Base-by-base conservation (phyloP, 2,329 filamentous ascomycete genomes). In the Pseudogymnoascus sp. region DNA sequence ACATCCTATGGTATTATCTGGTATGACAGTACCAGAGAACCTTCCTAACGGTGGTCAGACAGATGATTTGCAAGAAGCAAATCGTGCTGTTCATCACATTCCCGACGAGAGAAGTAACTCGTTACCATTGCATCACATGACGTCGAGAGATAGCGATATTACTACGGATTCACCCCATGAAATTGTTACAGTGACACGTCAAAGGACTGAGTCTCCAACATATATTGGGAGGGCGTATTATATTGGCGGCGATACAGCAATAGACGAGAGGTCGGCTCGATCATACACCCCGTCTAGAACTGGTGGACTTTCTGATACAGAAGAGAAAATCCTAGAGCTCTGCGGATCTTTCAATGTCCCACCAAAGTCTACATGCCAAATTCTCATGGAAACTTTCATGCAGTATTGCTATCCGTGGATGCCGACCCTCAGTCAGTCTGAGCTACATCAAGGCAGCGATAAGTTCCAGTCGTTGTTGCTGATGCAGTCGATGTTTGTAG, bases 171-270 rank as follows among this genome's bases (percentile, higher is more conserved):
- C 42, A 3, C 21, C 42, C 13, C 42, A 26, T 26, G 21, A 47
- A 47, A 47, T n/a, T 14, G 14, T 4, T n/a, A 26, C 42, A n/a
- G 59, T 40, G n/a, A 61, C 14, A 7, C 13, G 21, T n/a, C 59
- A 61, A 26, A 61, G 33, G n/a, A 38, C 59, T 13, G 59, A 61
- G 35, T 38, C 60, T 61, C 37, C 60, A 40, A 61, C 60, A 13
- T 61, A 61, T 42, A 44, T 61, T 50, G 60, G 60, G 10, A 61
- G 60, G 21, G 19, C 60, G 11, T 35, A 61, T 42, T 61, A 61
- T 44, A 44, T 61, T 29, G 19, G 29, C 11, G 29, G 35, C 1
- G 60, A 61, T 10, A 44, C 60, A 26, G 19, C 60, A 4, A 38
- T 61, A 13, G 60, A 61, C 37, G 60, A 61, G 60, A 61, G 29